These are phyloP conservation scores for Trichoderma erinaceum DNA, from an alignment of 495 filamentous ascomycete species.

Conservation along the genomic window DNA sequence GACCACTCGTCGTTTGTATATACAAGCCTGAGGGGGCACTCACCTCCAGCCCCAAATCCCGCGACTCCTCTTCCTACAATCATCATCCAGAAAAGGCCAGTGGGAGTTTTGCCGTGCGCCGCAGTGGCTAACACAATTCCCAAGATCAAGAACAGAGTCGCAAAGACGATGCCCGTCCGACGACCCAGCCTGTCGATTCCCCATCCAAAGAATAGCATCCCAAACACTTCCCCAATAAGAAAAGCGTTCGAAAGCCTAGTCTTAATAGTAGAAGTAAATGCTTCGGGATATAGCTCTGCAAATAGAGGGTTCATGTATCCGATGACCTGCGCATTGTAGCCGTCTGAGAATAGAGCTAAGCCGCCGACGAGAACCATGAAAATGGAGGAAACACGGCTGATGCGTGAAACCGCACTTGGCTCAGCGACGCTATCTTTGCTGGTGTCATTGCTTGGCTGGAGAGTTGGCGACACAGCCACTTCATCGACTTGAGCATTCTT, in stretches of 20 bases:
- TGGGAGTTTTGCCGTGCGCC: conserved; percentile 23
- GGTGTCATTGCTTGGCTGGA: neutral
- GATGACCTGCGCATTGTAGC: conserved; percentile 4
- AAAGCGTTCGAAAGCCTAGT: neutral
- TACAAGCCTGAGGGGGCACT: neutral
- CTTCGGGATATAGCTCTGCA: neutral
- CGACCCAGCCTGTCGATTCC: neutral
- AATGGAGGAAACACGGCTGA: neutral
- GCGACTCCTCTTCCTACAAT: conserved; percentile 23
- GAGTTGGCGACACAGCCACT: neutral
- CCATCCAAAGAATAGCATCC: conserved; percentile 1
- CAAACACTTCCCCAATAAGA: neutral
- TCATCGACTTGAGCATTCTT: neutral
- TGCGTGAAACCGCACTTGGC: neutral
- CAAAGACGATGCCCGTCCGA: conserved; percentile 2
- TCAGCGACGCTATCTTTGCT: neutral
- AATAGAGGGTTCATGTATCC: conserved; percentile 2
- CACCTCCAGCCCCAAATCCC: conserved; percentile 40
- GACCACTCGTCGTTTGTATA: neutral
- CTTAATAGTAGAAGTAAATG: neutral
- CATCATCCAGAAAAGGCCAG: conserved; percentile 17
- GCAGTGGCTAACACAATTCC: conserved; percentile 30
- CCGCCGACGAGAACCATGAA: conserved; percentile 1
- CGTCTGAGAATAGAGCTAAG: conserved; percentile 5
- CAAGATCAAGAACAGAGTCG: neutral